These are phyloP conservation scores for Nitzschia sp. DNA, from an alignment of 108 stramenopile species.

Conservation along the genomic window DNA sequence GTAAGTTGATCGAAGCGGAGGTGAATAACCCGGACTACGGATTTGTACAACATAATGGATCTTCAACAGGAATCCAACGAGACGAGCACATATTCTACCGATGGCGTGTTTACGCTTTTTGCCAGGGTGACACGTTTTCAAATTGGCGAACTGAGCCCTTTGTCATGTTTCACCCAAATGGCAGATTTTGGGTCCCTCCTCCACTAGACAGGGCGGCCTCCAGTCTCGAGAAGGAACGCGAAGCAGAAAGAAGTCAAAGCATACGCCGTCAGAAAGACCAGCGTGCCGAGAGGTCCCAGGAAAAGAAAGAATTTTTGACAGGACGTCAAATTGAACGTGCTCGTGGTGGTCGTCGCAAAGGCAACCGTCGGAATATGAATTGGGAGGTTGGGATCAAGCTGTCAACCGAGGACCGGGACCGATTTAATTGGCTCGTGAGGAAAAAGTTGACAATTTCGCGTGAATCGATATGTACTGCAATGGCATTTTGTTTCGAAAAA, in stretches of 20 bases:
- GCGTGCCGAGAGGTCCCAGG: slow-evolving; percentile 14
- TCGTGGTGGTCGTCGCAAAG: slow-evolving; percentile 4
- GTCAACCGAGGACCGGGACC: slow-evolving; percentile 47
- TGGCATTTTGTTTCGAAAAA: slow-evolving; percentile 90
- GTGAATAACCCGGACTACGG: slow-evolving; percentile 39
- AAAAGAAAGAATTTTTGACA: slow-evolving; percentile 40
- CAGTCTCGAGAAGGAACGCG: slow-evolving; percentile 38
- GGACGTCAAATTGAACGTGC: slow-evolving; percentile 64
- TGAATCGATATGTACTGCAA: slow-evolving; percentile 73
- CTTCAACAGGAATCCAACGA: slow-evolving; percentile 24
- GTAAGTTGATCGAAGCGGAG: background rate
- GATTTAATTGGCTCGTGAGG: slow-evolving; percentile 55
- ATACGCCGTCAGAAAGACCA: slow-evolving; percentile 43
- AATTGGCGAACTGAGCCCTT: slow-evolving; percentile 72
- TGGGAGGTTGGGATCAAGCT: slow-evolving; percentile 44
- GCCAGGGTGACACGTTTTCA: slow-evolving; percentile 57
- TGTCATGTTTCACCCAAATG: slow-evolving; percentile 54
- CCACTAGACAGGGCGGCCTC: slow-evolving; percentile 47
- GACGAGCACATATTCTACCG: slow-evolving; percentile 69
- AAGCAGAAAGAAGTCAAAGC: slow-evolving; percentile 35
- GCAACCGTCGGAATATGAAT: slow-evolving; percentile 12
- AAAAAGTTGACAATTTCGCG: slow-evolving; percentile 53
- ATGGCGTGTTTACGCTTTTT: slow-evolving; percentile 78
- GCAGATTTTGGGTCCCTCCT: slow-evolving; percentile 68
- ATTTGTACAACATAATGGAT: slow-evolving; percentile 66